A percentile compares a stretch with the other conserved stretches of the same genome.
Conservation (phyloP, 306 rosid genomes). For the Vicia villosa region DNA sequence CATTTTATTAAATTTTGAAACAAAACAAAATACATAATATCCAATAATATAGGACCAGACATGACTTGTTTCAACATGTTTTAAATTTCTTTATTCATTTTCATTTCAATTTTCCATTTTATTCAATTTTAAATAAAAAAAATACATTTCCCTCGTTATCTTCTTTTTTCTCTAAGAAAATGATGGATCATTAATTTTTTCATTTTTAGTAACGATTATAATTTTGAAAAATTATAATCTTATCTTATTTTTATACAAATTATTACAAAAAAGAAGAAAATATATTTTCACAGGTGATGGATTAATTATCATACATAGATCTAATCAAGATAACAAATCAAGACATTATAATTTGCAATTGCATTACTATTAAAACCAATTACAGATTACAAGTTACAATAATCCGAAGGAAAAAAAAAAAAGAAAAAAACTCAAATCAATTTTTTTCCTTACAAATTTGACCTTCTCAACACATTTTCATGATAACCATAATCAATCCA, state of each 20-base stretch:
- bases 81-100: background rate
- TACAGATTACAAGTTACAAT: slow-evolving; percentile 35
- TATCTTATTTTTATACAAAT: background rate
- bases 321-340: background rate
- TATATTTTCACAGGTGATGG: background rate
- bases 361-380: slow-evolving; percentile 39
- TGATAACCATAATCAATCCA: slow-evolving; percentile 34
- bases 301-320: slow-evolving; percentile 13
- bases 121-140: background rate
- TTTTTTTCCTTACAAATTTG: slow-evolving; percentile 22
- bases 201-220: background rate
- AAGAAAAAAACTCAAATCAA: slow-evolving; percentile 39
- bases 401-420: background rate
- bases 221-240: background rate
- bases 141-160: background rate
- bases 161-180: background rate
- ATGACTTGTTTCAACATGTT: background rate
- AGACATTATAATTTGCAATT: slow-evolving; percentile 27
- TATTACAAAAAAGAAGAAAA: background rate
- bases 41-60: too few relatives aligned
- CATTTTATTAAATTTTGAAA: background rate
- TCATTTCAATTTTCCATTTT: background rate
- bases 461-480: slow-evolving; percentile 28
- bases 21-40: background rate
- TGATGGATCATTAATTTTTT: background rate